Percentiles rank a stretch among this genome's conserved stretches.
These are phyloP conservation scores for Pseudogymnoascus sp. DNA, from an alignment of 2,329 filamentous ascomycete species.

Conservation along the genomic window DNA sequence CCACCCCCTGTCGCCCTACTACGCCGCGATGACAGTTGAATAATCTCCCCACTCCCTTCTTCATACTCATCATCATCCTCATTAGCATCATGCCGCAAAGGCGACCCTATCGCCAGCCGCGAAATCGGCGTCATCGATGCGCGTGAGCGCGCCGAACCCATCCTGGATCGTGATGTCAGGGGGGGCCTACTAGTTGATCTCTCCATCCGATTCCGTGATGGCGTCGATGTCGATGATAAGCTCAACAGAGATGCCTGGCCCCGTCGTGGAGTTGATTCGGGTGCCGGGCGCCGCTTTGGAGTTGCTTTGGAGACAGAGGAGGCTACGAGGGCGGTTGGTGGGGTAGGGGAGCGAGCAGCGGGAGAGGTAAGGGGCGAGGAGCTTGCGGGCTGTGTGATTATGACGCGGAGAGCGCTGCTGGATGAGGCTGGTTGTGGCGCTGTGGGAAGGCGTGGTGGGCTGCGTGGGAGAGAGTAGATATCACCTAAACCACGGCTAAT, in stretches of 20 bases:
- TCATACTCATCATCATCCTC: not conserved
- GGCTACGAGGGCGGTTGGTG: not conserved
- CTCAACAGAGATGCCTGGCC: not conserved
- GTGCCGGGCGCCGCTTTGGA: not conserved
- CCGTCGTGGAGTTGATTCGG: not conserved
- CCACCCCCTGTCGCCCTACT: slow-evolving; percentile 20
- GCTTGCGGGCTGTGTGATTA: not conserved
- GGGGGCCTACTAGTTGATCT: not conserved
- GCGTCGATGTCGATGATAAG: not conserved
- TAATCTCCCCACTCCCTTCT: not conserved
- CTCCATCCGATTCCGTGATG: not conserved
- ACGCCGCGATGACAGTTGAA: not conserved
- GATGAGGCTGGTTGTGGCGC: not conserved
- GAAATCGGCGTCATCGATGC: not conserved
- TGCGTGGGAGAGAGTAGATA: not conserved
- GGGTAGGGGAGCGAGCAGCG: not conserved
- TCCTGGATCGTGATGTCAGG: not conserved
- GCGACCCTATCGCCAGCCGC: not conserved
- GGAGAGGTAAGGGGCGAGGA: not conserved
- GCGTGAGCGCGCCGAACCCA: not conserved
- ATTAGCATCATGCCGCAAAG: not conserved
- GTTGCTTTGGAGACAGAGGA: not conserved
- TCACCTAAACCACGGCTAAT: not conserved
- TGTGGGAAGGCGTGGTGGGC: not conserved
- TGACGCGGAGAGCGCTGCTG: not conserved